A percentile compares a stretch with the other conserved stretches of the same genome.
phyloP scores from a whole-genome alignment of 192 early-diverging fungal species.

The Kappamyces sp. region DNA sequence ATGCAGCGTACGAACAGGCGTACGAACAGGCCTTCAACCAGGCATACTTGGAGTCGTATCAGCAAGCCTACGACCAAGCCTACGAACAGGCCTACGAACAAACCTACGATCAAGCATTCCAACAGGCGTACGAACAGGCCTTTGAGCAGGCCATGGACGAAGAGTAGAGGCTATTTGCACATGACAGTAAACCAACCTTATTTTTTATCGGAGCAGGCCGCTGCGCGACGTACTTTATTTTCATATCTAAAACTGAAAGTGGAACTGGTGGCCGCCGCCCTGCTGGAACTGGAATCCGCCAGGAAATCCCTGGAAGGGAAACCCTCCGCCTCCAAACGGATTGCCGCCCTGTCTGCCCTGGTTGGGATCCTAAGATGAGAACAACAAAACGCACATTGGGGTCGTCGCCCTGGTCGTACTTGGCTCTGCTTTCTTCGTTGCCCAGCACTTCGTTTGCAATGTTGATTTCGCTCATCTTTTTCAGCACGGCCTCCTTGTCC shows the following conservation, averaged over 20 bases:
- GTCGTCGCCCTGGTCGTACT: conserved; percentile 50
- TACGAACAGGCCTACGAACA: too few relatives aligned
- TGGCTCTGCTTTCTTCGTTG: conserved; percentile 39
- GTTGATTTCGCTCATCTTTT: conserved; percentile 91
- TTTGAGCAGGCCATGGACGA: conserved; percentile 18
- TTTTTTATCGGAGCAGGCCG: too few relatives aligned
- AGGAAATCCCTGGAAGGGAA: conserved; percentile 25
- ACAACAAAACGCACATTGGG: conserved; percentile 40
- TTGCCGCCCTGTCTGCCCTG: conserved; percentile 4
- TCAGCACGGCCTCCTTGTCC: conserved; percentile 65
- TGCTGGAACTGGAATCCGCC: conserved; percentile 54
- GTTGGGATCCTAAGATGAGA: conserved; percentile 19
- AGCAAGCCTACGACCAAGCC: too few relatives aligned
- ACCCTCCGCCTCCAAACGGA: conserved; percentile 24
- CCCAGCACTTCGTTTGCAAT: conserved; percentile 79
- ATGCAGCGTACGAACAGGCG: too few relatives aligned
- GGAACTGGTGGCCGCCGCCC: conserved; percentile 44
- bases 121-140: too few relatives aligned
- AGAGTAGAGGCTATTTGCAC: conserved; percentile 30
- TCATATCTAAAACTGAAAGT: too few relatives aligned
- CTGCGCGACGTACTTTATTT: too few relatives aligned
- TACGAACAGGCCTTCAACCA: too few relatives aligned
- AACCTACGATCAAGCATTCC: too few relatives aligned
- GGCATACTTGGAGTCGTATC: too few relatives aligned
- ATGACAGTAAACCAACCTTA: conserved; percentile 49